A percentile compares a stretch with the other conserved stretches of the same genome.
These are phyloP conservation scores for Tolypocladium paradoxum DNA, from an alignment of 2,329 filamentous ascomycete species.

Conservation along the genomic window DNA sequence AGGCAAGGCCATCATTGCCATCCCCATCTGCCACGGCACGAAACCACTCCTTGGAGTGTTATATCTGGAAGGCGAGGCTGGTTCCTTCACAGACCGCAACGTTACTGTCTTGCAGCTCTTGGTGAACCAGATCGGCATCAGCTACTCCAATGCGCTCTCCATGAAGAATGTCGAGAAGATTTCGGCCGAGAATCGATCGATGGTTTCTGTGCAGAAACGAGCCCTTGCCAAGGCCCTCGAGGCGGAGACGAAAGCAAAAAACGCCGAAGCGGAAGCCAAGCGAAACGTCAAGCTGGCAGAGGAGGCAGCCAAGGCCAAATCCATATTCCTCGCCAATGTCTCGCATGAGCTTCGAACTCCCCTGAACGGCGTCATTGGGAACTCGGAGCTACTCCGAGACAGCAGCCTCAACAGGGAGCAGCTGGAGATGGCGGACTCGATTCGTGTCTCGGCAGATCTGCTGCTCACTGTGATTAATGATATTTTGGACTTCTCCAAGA, in stretches of 20 bases:
- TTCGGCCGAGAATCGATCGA: constrained; percentile 65
- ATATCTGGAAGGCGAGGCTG: constrained; percentile 64
- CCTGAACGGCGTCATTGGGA: constrained; percentile 80
- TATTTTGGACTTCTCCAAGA: constrained; percentile 90
- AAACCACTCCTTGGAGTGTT: constrained; percentile 62
- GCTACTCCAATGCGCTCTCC: constrained; percentile 56
- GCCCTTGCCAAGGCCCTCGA: constrained; percentile 61
- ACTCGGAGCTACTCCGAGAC: constrained; percentile 73
- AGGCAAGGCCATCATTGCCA: constrained; percentile 67
- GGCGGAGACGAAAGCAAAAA: constrained; percentile 66
- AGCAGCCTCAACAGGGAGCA: constrained; percentile 67
- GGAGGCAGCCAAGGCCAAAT: constrained; percentile 74
- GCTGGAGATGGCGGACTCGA: constrained; percentile 77
- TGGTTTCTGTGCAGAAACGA: constrained; percentile 67
- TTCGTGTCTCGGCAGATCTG: constrained; percentile 75
- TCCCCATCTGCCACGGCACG: constrained; percentile 65
- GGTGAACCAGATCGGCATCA: constrained; percentile 68
- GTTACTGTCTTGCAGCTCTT: constrained; percentile 57
- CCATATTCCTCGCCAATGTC: constrained; percentile 70
- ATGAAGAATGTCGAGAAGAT: constrained; percentile 67
- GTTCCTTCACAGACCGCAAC: constrained; percentile 67
- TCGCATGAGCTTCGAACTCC: constrained; percentile 75
- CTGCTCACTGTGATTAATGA: constrained; percentile 91
- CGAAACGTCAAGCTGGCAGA: constrained; percentile 73
- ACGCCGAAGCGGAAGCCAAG: constrained; percentile 65